Conservation (phyloP, 257 asterid genomes). For the Misopates orontium region DNA sequence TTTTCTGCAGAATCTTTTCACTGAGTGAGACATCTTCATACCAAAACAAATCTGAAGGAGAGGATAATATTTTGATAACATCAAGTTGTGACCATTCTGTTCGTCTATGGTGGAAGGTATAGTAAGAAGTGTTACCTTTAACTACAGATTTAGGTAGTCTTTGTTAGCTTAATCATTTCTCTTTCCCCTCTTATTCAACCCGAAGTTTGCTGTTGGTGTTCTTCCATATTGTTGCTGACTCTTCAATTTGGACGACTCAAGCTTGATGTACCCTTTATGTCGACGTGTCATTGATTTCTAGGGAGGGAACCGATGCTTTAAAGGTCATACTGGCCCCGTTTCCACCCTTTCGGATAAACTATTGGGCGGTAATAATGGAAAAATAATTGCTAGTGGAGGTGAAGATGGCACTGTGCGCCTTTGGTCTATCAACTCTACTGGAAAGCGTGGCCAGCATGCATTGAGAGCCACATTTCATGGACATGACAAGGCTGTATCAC, state of each 20-base stretch:
- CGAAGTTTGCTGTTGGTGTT: background rate
- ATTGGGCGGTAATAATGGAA: constrained; percentile 53
- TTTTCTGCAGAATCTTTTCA: constrained; percentile 58
- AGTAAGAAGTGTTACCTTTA: constrained; percentile 2
- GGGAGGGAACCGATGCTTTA: constrained; percentile 74
- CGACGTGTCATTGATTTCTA: constrained; percentile 28
- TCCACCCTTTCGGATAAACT: constrained; percentile 70
- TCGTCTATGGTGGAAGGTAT: constrained; percentile 84
- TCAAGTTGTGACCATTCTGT: constrained; percentile 73
- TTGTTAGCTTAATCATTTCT: background rate
- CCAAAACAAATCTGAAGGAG: constrained; percentile 39
- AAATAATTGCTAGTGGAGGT: constrained; percentile 82
- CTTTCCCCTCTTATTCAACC: background rate
- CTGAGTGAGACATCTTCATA: constrained; percentile 35
- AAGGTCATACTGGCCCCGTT: constrained; percentile 71
- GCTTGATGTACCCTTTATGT: constrained; percentile 3
- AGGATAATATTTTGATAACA: constrained; percentile 59
- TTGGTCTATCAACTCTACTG: constrained; percentile 71
- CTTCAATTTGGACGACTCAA: background rate
- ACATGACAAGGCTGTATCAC: constrained; percentile 69
- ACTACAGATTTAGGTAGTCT: constrained; percentile 1
- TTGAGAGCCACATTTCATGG: constrained; percentile 76
- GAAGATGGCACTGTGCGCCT: constrained; percentile 82
- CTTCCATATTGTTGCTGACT: constrained; percentile 9
- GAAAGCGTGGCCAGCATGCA: constrained; percentile 69